Evolutionary conservation across 2,329 filamentous ascomycete species (phyloP).

Genomic region (Stemphylium lycopersici): DNA sequence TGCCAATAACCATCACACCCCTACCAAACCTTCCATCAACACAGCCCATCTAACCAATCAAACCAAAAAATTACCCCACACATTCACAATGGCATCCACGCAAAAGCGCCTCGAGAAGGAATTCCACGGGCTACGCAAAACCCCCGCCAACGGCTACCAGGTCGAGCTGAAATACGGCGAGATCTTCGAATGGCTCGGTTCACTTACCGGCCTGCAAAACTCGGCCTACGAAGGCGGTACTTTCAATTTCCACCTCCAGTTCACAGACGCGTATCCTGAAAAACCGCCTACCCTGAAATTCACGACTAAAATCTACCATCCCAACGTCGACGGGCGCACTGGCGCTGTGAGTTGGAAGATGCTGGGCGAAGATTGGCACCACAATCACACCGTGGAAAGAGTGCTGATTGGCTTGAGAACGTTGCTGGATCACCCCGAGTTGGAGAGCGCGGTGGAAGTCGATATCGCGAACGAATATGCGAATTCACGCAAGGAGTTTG

Average conservation of each 20-base stretch:
- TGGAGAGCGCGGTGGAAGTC: slow-evolving; percentile 3
- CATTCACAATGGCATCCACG: background rate
- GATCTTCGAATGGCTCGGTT: slow-evolving; percentile 3
- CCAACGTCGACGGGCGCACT: background rate
- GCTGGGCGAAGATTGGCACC: background rate
- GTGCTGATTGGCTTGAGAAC: slow-evolving; percentile 1
- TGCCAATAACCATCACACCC: too few species aligned
- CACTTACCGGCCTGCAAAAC: background rate
- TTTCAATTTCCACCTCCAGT: slow-evolving; percentile 4
- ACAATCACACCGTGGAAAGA: slow-evolving; percentile 2
- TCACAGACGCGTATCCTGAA: slow-evolving; percentile 4
- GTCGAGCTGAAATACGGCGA: slow-evolving; percentile 1
- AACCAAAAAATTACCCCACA: too few species aligned
- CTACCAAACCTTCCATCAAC: too few species aligned
- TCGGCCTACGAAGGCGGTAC: slow-evolving; percentile 3
- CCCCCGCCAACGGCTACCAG: background rate
- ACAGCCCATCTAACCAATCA: too few species aligned
- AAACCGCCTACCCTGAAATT: slow-evolving; percentile 5
- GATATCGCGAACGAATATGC: slow-evolving; percentile 5
- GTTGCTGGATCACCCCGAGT: slow-evolving; percentile 3
- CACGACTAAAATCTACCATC: slow-evolving; percentile 7
- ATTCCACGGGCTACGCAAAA: slow-evolving; percentile 1
- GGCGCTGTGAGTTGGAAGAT: slow-evolving; percentile 1
- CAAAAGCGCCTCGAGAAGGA: slow-evolving; percentile 10
- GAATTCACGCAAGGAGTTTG: background rate